Evolutionary conservation across 345 rosid genomes (phyloP).

Genomic region (Corymbia maculata): DNA sequence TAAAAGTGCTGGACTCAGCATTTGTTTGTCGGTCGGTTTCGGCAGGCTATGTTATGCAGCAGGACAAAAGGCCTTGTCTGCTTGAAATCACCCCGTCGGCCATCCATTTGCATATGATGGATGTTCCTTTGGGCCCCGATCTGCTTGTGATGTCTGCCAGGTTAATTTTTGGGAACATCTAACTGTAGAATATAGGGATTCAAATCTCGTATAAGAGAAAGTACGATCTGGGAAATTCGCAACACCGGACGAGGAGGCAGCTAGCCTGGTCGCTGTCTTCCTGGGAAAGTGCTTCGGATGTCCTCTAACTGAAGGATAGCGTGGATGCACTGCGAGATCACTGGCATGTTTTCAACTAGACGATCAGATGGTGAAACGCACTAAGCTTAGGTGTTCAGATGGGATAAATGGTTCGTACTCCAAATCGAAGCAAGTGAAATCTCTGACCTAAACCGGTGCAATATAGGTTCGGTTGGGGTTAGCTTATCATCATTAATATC

Average conservation of each 20-base stretch:
- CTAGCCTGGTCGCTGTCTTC: background rate
- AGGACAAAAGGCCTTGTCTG: background rate
- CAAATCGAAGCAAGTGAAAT: background rate
- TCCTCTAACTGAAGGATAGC: background rate
- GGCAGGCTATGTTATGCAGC: background rate
- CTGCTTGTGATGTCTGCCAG: background rate
- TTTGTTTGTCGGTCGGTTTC: background rate
- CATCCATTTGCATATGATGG: background rate
- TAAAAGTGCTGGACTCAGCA: background rate
- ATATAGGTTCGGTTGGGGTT: background rate
- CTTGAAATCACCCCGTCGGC: background rate
- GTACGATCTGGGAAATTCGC: background rate
- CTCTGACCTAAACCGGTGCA: background rate
- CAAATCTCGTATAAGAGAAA: background rate
- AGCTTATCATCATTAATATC: background rate
- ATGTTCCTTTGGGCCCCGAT: background rate
- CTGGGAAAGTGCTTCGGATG: background rate
- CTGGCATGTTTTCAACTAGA: background rate
- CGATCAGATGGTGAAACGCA: background rate
- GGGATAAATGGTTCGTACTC: background rate
- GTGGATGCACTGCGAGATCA: background rate
- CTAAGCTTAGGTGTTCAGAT: background rate
- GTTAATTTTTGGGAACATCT: background rate
- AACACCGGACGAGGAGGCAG: background rate
- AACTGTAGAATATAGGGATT: background rate